Percentiles rank a stretch among this genome's conserved stretches.
These are phyloP conservation scores for Selenicereus undatus DNA, from an alignment of 148 eudicot genomes.

Conservation along the genomic window DNA sequence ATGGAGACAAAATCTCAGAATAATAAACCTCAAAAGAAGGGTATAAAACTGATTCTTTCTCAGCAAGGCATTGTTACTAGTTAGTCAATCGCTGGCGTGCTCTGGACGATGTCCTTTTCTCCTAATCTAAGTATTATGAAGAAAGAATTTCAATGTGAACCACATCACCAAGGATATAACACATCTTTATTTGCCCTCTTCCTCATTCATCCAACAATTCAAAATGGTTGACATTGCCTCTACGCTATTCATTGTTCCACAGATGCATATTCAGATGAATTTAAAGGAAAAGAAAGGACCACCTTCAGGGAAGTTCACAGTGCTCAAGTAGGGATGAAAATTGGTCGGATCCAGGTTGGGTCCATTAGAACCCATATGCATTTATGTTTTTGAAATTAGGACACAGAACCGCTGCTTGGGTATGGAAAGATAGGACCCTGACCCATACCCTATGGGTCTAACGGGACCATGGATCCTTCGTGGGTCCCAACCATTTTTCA, in stretches of 20 bases:
- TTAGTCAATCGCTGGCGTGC: neutral
- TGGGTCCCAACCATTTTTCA: too few relatives aligned
- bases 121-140: neutral
- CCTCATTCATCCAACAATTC: neutral
- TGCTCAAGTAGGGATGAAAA: neutral
- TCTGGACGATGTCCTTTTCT: neutral
- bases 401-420: too few relatives aligned
- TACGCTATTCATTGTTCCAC: too few relatives aligned
- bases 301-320: neutral
- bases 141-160: neutral
- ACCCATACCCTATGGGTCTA: too few relatives aligned
- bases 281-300: too few relatives aligned
- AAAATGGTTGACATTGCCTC: neutral
- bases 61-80: neutral
- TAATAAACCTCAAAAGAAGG: neutral
- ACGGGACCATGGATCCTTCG: too few relatives aligned
- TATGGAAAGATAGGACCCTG: too few relatives aligned
- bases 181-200: neutral
- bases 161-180: neutral
- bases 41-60: neutral
- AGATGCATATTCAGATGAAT: too few relatives aligned
- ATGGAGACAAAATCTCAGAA: neutral
- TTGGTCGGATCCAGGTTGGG: too few relatives aligned
- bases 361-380: too few relatives aligned
- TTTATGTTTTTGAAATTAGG: too few relatives aligned